Evolutionary conservation across 176 grass and related monocot species (phyloP).

Genomic region (Puya raimondii): DNA sequence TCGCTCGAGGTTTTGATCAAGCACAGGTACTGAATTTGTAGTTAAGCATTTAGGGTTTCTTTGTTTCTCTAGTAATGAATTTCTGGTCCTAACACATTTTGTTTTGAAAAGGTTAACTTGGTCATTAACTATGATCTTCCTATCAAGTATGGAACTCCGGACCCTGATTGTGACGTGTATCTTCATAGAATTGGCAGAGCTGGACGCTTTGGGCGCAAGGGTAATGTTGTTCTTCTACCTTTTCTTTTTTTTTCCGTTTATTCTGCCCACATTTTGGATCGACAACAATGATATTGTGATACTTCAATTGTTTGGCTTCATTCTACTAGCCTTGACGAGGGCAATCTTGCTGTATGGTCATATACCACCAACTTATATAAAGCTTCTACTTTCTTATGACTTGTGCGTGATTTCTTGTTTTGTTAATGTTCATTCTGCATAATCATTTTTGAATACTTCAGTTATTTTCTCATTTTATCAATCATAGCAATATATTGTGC

Average conservation of each 20-base stretch:
- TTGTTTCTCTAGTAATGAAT: background rate
- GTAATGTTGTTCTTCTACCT: slow-evolving; percentile 21
- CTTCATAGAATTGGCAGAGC: slow-evolving; percentile 94
- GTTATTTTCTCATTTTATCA: no score
- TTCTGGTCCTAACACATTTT: slow-evolving; percentile 8
- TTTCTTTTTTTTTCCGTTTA: slow-evolving; percentile 2
- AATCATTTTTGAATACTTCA: no score
- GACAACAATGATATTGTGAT: background rate
- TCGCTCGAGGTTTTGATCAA: slow-evolving; percentile 94
- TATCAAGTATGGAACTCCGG: slow-evolving; percentile 48
- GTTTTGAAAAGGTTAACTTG: slow-evolving; percentile 65
- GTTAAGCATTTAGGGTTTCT: background rate
- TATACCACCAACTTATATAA: no score
- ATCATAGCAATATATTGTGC: no score
- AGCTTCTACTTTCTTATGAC: no score
- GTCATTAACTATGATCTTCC: slow-evolving; percentile 96
- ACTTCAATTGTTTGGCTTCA: background rate
- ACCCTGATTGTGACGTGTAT: slow-evolving; percentile 89
- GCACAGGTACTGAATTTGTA: slow-evolving; percentile 54
- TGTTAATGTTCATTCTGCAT: no score
- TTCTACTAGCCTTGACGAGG: no score
- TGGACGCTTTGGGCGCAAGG: slow-evolving; percentile 87
- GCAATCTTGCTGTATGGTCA: no score
- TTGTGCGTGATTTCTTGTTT: no score
- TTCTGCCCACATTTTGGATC: background rate